Conservation (phyloP, 2,329 filamentous ascomycete species). For the Helminthosporium solani region DNA sequence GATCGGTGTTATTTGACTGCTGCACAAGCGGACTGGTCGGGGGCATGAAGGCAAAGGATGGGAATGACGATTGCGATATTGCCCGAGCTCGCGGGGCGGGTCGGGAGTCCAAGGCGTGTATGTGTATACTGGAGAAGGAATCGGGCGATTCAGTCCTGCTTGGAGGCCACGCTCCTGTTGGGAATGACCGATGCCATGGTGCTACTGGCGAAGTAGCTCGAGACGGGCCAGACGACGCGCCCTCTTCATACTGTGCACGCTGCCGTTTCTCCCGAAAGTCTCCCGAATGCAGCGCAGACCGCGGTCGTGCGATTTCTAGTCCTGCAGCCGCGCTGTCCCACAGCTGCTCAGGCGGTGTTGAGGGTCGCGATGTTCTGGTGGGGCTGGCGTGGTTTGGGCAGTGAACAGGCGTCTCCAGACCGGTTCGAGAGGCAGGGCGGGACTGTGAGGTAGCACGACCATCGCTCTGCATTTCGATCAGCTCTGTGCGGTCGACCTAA, state of each 20-base stretch:
- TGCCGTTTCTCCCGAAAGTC: constrained; percentile 58
- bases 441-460: constrained; percentile 12
- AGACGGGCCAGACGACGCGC: constrained; percentile 13
- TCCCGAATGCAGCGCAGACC: constrained; percentile 68
- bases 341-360: constrained; percentile 27
- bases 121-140: constrained; percentile 17
- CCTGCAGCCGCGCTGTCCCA: constrained; percentile 35
- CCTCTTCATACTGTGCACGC: constrained; percentile 16
- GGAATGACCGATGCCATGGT: constrained; percentile 57
- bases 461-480: constrained; percentile 23
- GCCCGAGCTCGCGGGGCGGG: constrained; percentile 46
- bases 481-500: not conserved
- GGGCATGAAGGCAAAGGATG: constrained; percentile 79
- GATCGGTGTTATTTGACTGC: constrained; percentile 79
- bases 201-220: constrained; percentile 55
- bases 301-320: constrained; percentile 72
- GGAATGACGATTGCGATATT: constrained; percentile 63
- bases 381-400: constrained; percentile 41
- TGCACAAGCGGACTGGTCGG: constrained; percentile 92
- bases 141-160: constrained; percentile 17
- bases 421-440: constrained; percentile 27
- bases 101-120: constrained; percentile 19
- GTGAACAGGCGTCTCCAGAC: constrained; percentile 35
- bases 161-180: constrained; percentile 32
- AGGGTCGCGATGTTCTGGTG: constrained; percentile 34